Evolutionary conservation across 2,329 filamentous ascomycete species (phyloP).

Genomic region (Fusarium chlamydosporum): DNA sequence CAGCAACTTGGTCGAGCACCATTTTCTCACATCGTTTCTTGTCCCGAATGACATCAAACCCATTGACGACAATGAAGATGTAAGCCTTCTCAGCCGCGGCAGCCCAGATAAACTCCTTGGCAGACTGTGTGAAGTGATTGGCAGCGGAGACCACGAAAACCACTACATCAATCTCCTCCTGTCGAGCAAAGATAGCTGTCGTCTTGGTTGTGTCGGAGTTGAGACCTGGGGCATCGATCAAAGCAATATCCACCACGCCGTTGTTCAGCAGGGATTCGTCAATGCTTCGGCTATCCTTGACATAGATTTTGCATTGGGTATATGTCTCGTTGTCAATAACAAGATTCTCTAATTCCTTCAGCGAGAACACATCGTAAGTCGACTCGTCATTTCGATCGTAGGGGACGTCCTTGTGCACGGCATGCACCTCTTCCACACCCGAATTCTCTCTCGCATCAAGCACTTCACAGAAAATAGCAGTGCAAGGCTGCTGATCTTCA

Average conservation of each 20-base stretch:
- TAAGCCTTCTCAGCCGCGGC: conserved; percentile 98
- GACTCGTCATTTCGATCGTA: conserved; percentile 94
- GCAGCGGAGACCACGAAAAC: conserved; percentile 98
- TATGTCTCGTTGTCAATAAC: conserved; percentile 91
- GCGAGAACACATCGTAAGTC: conserved; percentile 88
- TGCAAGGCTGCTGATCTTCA: conserved; percentile 98
- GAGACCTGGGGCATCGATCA: conserved; percentile 95
- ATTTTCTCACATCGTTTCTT: conserved; percentile 92
- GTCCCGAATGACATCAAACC: conserved; percentile 93
- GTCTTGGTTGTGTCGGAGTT: conserved; percentile 98
- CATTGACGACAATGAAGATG: conserved; percentile 98
- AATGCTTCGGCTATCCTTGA: conserved; percentile 88
- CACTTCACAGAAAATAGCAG: conserved; percentile 98
- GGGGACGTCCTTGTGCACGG: conserved; percentile 82
- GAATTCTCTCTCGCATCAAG: conserved; percentile 92
- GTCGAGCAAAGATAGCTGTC: conserved; percentile 94
- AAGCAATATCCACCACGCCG: conserved; percentile 95
- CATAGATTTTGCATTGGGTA: conserved; percentile 96
- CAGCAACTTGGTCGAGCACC: conserved; percentile 89
- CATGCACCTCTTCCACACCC: conserved; percentile 94
- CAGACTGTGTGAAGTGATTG: conserved; percentile 97
- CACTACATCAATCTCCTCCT: conserved; percentile 98
- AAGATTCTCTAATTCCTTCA: conserved; percentile 86
- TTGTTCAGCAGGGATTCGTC: conserved; percentile 97
- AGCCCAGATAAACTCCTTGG: conserved; percentile 97